These are phyloP conservation scores for Phoma herbarum DNA, from an alignment of 2,329 filamentous ascomycete genomes.

Conservation along the genomic window DNA sequence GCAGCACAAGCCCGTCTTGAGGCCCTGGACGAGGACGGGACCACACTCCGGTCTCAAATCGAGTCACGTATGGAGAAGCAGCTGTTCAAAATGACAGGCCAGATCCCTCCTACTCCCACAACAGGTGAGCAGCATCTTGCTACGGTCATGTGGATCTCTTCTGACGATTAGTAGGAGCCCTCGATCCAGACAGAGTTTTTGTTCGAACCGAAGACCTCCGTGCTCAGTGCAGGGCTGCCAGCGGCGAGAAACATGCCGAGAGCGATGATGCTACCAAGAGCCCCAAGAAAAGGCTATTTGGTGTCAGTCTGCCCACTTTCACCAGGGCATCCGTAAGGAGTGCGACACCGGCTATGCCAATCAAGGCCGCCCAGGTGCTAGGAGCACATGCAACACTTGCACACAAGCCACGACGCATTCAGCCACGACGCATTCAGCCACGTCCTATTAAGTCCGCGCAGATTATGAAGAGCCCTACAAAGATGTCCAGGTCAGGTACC, in stretches of 20 bases:
- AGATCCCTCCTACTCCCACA: constrained; percentile 36
- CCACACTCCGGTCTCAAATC: constrained; percentile 52
- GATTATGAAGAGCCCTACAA: constrained; percentile 24
- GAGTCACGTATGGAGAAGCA: constrained; percentile 52
- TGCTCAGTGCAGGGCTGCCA: constrained; percentile 28
- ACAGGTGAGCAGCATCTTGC: constrained; percentile 25
- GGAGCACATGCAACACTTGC: constrained; percentile 23
- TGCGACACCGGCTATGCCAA: constrained; percentile 30
- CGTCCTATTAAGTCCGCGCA: constrained; percentile 29
- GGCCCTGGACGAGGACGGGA: constrained; percentile 37
- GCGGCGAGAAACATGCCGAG: constrained; percentile 21
- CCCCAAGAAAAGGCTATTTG: constrained; percentile 54
- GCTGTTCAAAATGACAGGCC: constrained; percentile 46
- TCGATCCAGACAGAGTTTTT: constrained; percentile 23
- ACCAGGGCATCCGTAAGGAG: constrained; percentile 23
- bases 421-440: constrained; percentile 21
- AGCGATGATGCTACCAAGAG: constrained; percentile 41
- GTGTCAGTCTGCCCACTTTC: constrained; percentile 42
- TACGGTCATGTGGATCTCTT: not conserved
- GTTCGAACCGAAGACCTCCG: constrained; percentile 36
- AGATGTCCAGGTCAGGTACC: constrained; percentile 34
- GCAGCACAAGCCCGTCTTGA: constrained; percentile 29
- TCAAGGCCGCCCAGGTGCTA: constrained; percentile 47
- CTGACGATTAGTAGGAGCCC: constrained; percentile 10
- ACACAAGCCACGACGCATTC: constrained; percentile 19